Evolutionary conservation across 2,329 filamentous ascomycete genomes (phyloP), one percentile per base, ranked within the genome.

Genomic region (Byssothecium circinans): DNA sequence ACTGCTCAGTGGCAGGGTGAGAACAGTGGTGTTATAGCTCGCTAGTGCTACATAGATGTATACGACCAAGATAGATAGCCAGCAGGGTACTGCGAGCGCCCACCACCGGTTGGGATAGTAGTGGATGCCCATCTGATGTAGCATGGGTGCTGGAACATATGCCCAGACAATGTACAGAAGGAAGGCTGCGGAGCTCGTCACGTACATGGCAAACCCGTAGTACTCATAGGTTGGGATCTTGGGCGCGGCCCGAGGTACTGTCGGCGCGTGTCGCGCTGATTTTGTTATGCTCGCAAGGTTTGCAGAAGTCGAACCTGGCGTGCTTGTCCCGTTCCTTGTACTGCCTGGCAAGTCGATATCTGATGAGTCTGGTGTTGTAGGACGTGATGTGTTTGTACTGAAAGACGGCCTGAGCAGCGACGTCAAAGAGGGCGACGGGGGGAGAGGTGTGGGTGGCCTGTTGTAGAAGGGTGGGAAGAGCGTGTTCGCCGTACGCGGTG

Each of bases 171-270:
- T 71, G 67, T 87, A 87, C 52, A 86, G 80, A 11, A 84, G 77
- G 68, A 97, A 97, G 2, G 84, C 84, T 42, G 94, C 78, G 18
- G 86, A 89, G 53, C 87, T 91, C 66, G 92, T 89, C 32, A 99
- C 81, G 75, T 99, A 97, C 41, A 99, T 82, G 44, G 95, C 92
- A 74, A 99, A 99, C 68, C 94, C 94, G 70, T 97, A 97, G 81
- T 97, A 99, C 70, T 99, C 94, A 75, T 99, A 97, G 0, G 94
- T 99, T n/a, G 94, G 94, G 2, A 99, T 91, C 68, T 94, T 91
- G 1, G 94, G 94, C 44, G 87, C 87, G 1, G 91, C 91, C 46
- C 90, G 87, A 5, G 91, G 89, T 15, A 96, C 83, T 2, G 81
- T 86, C 52, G 78, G 81, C 52, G 76, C 81, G 60, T 76, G 78